Evolutionary conservation across 306 rosid species (phyloP).

Genomic region (Gynostemma pentaphyllum): DNA sequence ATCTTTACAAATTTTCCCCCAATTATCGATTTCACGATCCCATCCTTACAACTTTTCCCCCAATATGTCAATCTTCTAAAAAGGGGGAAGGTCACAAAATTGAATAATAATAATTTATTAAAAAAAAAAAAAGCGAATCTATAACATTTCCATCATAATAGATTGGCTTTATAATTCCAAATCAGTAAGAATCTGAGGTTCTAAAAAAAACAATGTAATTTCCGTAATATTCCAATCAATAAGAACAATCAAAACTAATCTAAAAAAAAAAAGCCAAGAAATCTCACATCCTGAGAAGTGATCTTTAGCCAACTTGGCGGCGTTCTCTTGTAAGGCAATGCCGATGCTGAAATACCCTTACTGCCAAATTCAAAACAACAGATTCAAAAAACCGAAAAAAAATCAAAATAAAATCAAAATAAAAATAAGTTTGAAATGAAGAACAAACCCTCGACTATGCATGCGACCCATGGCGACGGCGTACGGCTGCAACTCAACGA

Average conservation of each 20-base stretch:
- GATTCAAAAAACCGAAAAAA: neutral
- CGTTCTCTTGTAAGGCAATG: constrained; percentile 75
- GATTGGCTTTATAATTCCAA: too few relatives aligned
- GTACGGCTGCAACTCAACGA: constrained; percentile 1
- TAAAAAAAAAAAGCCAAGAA: neutral
- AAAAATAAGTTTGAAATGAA: neutral
- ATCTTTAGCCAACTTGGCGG: constrained; percentile 71
- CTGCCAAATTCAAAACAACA: constrained; percentile 22
- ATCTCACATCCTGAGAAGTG: constrained; percentile 60
- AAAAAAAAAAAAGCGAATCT: too few relatives aligned
- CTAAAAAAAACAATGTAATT: neutral
- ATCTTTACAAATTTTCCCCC: too few relatives aligned
- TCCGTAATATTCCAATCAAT: neutral
- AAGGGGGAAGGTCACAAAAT: neutral
- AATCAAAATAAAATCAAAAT: neutral
- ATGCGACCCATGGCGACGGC: constrained; percentile 62
- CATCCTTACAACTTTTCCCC: too few relatives aligned
- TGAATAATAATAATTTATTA: neutral
- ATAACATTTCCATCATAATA: neutral
- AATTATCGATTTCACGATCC: too few relatives aligned
- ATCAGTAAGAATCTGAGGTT: neutral
- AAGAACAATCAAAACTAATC: neutral
- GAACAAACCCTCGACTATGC: constrained; percentile 77
- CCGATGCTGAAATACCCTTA: constrained; percentile 84
- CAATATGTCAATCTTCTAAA: too few relatives aligned